phyloP scores from a whole-genome alignment of 2,329 filamentous ascomycete species.

The Penicillium sp. region DNA sequence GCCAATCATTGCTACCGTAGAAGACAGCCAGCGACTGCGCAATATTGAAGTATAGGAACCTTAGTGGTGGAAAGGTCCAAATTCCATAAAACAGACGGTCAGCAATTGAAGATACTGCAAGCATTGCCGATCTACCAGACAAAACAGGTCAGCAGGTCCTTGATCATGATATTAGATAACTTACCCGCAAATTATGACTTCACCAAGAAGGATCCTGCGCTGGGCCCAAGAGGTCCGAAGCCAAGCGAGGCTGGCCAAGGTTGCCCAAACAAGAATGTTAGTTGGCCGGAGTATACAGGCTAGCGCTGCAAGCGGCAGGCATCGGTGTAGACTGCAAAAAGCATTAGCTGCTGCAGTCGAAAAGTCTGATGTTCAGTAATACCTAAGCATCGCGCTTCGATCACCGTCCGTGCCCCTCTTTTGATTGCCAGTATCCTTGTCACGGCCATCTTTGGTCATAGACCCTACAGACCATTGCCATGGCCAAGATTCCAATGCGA shows the following conservation, averaged over 20 bases:
- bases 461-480: slow-evolving; percentile 65
- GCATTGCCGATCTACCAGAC: slow-evolving; percentile 51
- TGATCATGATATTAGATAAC: slow-evolving; percentile 10
- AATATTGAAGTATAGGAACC: slow-evolving; percentile 89
- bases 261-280: slow-evolving; percentile 80
- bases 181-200: slow-evolving; percentile 61
- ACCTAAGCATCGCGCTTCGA: slow-evolving; percentile 26
- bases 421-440: slow-evolving; percentile 4
- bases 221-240: slow-evolving; percentile 44
- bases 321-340: slow-evolving; percentile 55
- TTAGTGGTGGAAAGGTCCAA: slow-evolving; percentile 85
- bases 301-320: slow-evolving; percentile 72
- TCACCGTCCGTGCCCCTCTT: slow-evolving; percentile 12
- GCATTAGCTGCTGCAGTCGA: slow-evolving; percentile 9
- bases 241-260: slow-evolving; percentile 59
- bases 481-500: slow-evolving; percentile 80
- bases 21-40: slow-evolving; percentile 84
- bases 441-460: slow-evolving; percentile 34
- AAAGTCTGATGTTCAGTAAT: slow-evolving; percentile 14
- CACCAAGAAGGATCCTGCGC: slow-evolving; percentile 57
- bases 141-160: slow-evolving; percentile 11
- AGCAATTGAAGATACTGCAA: slow-evolving; percentile 63
- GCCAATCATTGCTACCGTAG: slow-evolving; percentile 85
- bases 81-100: slow-evolving; percentile 78
- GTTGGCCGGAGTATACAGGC: slow-evolving; percentile 88